Conservation (phyloP, 2,329 filamentous ascomycete species). For the Phialophora macrospora region DNA sequence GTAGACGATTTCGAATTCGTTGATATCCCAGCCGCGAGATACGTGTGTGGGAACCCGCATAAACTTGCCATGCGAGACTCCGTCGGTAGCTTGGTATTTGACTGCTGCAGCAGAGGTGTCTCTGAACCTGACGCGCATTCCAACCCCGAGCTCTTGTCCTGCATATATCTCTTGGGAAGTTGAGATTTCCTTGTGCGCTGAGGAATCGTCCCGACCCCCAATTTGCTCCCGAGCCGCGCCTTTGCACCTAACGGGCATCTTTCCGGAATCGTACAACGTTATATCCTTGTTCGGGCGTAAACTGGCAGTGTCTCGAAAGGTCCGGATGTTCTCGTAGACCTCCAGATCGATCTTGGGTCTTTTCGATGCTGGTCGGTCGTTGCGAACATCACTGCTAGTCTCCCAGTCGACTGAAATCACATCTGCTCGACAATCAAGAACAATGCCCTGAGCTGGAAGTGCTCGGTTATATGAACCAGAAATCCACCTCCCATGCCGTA, state of each 20-base stretch:
- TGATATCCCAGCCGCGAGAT: constrained; percentile 62
- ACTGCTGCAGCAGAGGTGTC: constrained; percentile 56
- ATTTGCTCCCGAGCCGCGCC: not conserved
- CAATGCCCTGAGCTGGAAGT: constrained; percentile 55
- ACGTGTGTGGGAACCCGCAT: constrained; percentile 53
- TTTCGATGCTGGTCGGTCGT: not conserved
- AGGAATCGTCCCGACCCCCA: not conserved
- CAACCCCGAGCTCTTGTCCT: constrained; percentile 47
- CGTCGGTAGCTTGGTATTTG: constrained; percentile 55
- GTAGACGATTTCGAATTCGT: constrained; percentile 59
- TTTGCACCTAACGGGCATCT: constrained; percentile 26
- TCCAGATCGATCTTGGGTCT: constrained; percentile 30
- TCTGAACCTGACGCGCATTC: constrained; percentile 60
- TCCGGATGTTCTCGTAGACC: constrained; percentile 37
- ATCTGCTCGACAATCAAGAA: constrained; percentile 56
- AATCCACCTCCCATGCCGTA: constrained; percentile 59
- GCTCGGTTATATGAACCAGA: constrained; percentile 58
- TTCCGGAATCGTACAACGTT: constrained; percentile 38
- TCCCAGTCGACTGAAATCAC: constrained; percentile 60
- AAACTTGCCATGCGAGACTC: constrained; percentile 49
- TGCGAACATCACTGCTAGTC: constrained; percentile 45
- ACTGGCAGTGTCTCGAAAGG: constrained; percentile 34
- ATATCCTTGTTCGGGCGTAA: constrained; percentile 32
- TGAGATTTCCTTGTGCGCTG: not conserved
- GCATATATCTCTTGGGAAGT: constrained; percentile 9